Evolutionary conservation across 2,329 filamentous ascomycete species (phyloP), one percentile per base, ranked within the genome.

Genomic region (Fusarium sp.): DNA sequence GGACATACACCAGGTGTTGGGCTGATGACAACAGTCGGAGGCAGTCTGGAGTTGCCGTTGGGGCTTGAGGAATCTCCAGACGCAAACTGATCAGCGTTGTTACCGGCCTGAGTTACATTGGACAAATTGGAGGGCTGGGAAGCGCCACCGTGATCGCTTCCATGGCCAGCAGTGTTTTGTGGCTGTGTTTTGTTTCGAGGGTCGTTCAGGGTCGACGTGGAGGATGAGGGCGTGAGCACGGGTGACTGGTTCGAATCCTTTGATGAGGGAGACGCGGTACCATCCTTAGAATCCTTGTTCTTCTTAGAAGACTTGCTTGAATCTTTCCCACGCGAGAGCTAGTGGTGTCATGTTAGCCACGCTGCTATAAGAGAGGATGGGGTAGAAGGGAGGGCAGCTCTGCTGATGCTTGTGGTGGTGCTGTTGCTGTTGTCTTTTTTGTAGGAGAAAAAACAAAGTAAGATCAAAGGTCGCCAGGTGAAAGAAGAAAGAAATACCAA

Each of bases 261-360:
- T 69, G 85, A 80, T 68, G 88, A 91, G 53, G 94, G 93, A 61
- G 94, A 96, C 46, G 92, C 88, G 68, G 92, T 93, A 78, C 93
- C 93, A 78, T 90, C 88, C 78, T 91, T 90, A 60, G 84, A 82
- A 72, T 91, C 88, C 80, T 90, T 90, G 78, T 90, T 90, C 83
- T 91, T 91, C 82, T 90, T 90, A 75, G 87, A 89, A 70, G 93
- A 92, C 84, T 97, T 97, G 83, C 90, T 92, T 73, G 90, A 86
- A 78, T 88, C 91, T 85, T 97, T 97, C 77, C 92, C 91, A 83
- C 94, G 90, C 81, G 93, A 96, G 84, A 97, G 92, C 93, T 97
- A 87, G n/a, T 10, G 25, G 37, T 50, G 39, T 15, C 3, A 54
- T 39, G 62, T 74, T 58, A 74, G 68, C 50, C 40, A 43, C 11